Conservation (phyloP, 768 basidiomycete genomes). For the Tricholoma sp. region DNA sequence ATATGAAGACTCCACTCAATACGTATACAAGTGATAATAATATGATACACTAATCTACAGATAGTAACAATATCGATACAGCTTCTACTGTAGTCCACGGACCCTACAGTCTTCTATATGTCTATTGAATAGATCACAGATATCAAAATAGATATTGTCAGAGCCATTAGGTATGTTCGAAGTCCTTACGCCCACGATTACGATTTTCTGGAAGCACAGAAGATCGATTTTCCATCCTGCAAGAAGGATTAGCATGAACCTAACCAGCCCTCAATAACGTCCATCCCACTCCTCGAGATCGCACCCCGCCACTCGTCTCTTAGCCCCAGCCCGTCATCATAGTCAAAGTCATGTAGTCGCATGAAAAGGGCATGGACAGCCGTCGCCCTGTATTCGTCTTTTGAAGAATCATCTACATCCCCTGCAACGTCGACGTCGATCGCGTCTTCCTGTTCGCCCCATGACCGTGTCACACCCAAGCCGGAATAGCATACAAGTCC, state of each 20-base stretch:
- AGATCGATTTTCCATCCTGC: no score
- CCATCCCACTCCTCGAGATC: constrained; percentile 6
- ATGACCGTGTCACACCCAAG: not conserved
- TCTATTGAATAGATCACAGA: no score
- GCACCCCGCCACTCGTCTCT: constrained; percentile 7
- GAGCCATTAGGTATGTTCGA: no score
- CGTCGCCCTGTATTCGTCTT: not conserved
- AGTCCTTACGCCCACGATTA: no score
- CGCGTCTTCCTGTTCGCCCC: not conserved
- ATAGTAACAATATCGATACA: no score
- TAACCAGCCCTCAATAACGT: not conserved
- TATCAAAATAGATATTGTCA: no score
- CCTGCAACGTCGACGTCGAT: not conserved
- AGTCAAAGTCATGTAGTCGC: constrained; percentile 3
- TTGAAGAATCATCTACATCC: not conserved
- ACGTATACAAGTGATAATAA: no score
- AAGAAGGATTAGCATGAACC: not conserved
- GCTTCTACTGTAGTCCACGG: no score
- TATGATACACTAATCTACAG: no score
- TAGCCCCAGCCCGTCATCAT: not conserved
- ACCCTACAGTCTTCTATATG: no score
- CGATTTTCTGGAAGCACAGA: no score
- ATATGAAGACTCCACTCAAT: no score
- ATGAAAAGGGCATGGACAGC: constrained; percentile 5
- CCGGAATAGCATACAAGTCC: not conserved